Percentiles rank a stretch among this genome's conserved stretches.
These are phyloP conservation scores for Triangularia verruculosa DNA, from an alignment of 2,329 filamentous ascomycete genomes.

Conservation along the genomic window DNA sequence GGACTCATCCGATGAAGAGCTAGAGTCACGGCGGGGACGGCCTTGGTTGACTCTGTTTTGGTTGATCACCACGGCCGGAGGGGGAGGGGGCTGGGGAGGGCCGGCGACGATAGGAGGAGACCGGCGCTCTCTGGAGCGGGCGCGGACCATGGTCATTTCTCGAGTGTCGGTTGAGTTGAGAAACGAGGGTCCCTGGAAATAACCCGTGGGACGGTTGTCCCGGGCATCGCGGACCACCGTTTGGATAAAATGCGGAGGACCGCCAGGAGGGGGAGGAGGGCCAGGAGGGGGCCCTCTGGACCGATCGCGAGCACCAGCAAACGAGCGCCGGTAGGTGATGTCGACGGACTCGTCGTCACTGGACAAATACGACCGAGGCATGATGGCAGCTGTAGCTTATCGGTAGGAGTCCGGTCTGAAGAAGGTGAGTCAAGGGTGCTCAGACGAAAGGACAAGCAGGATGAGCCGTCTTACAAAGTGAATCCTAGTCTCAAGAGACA, in stretches of 20 bases:
- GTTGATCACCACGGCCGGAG: conserved; percentile 54
- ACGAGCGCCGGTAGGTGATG: conserved; percentile 40
- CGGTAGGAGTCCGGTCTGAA: not conserved
- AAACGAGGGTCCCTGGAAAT: conserved; percentile 40
- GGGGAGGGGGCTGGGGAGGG: conserved; percentile 31
- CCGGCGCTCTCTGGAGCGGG: conserved; percentile 46
- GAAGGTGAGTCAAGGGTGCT: not conserved
- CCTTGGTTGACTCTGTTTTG: conserved; percentile 52
- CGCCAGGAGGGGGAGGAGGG: conserved; percentile 25
- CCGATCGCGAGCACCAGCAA: conserved; percentile 35
- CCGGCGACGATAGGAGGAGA: conserved; percentile 37
- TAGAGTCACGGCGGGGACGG: conserved; percentile 31
- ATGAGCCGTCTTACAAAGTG: not conserved
- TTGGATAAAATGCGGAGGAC: conserved; percentile 46
- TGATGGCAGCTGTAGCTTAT: conserved; percentile 3
- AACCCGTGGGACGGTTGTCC: conserved; percentile 37
- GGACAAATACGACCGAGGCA: conserved; percentile 33
- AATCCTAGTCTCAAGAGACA: not conserved
- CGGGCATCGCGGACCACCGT: conserved; percentile 25
- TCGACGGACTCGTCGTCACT: conserved; percentile 56
- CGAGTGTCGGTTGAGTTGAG: conserved; percentile 39
- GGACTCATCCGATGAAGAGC: conserved; percentile 28
- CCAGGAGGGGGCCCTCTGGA: conserved; percentile 26
- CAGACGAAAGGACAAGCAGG: not conserved
- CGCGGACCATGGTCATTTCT: conserved; percentile 43